Evolutionary conservation across 2,329 filamentous ascomycete species (phyloP), one percentile per base, ranked within the genome.

Genomic region (Macrophomina tecta): DNA sequence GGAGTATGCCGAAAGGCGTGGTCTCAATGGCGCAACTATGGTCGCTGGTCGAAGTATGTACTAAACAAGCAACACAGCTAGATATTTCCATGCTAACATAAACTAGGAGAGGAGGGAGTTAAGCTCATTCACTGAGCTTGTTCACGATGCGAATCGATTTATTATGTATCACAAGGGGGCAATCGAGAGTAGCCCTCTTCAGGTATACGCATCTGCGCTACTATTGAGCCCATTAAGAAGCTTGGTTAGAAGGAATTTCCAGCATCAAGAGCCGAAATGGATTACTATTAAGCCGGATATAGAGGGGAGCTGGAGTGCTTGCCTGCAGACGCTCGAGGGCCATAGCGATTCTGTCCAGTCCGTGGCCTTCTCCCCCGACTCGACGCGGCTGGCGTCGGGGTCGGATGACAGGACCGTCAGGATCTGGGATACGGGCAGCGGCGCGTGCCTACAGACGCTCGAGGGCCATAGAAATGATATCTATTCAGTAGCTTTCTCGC

Each of bases 191-290:
- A 67, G 23, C 23, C 72, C 72, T 62, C 68, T 75, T 16, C 73
- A 76, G 42, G 28, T 64, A 66, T 75, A 75, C 67, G 66, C 62
- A 42, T 72, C 72, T 51, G 71, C 70, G 9, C 69, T 75, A 45
- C 11, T 70, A 30, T 72, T 72, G 28, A 70, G 69, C 64, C 70
- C 70, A 45, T 36, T 30, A 4, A 4, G 16, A 18, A 72, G 71
- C 56, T 18, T 68, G 18, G 68, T 70, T 61, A 55, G 60, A 60
- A 48, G 38, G 1, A 48, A 56, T 56, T 71, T 72, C 46, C 32
- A 70, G 46, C 14, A 68, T 2, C 66, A 70, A 66, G 58, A 67
- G 32, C 70, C 68, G 32, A 48, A 66, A 4, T 69, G 65, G 68
- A 67, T 72, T 12, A 67, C 45, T 6, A 63, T 69, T 34, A 67